Evolutionary conservation across 306 rosid species (phyloP).

Genomic region (Sophora flavescens): DNA sequence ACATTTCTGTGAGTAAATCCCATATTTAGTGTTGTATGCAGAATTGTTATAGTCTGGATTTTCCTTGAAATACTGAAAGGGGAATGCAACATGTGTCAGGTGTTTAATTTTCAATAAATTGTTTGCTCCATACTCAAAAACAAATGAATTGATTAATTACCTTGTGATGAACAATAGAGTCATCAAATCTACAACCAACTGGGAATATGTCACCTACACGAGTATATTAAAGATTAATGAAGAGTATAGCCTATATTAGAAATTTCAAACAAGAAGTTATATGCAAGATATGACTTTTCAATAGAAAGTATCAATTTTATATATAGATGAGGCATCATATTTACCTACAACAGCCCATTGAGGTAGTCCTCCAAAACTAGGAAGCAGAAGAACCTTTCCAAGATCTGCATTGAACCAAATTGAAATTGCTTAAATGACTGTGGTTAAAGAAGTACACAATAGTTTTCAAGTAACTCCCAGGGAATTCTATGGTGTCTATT

Average conservation of each 20-base stretch:
- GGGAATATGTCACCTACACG: slow-evolving; percentile 80
- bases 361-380: slow-evolving; percentile 87
- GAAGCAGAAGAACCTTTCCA: slow-evolving; percentile 87
- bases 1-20: slow-evolving; percentile 72
- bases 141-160: slow-evolving; percentile 45
- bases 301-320: neutral
- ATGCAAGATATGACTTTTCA: neutral
- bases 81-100: slow-evolving; percentile 7
- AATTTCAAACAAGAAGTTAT: neutral
- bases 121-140: neutral
- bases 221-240: slow-evolving; percentile 7
- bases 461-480: neutral
- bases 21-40: slow-evolving; percentile 67
- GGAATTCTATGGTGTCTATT: no score
- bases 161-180: slow-evolving; percentile 80
- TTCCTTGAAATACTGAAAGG: slow-evolving; percentile 69
- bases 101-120: slow-evolving; percentile 5
- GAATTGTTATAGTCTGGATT: slow-evolving; percentile 63
- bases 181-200: slow-evolving; percentile 82
- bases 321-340: neutral
- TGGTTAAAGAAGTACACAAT: neutral
- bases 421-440: slow-evolving; percentile 32
- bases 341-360: slow-evolving; percentile 92
- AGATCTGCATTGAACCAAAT: slow-evolving; percentile 60
- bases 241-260: slow-evolving; percentile 4